Conservation (phyloP, 495 filamentous ascomycete genomes). For the Aspergillus panamensis region DNA sequence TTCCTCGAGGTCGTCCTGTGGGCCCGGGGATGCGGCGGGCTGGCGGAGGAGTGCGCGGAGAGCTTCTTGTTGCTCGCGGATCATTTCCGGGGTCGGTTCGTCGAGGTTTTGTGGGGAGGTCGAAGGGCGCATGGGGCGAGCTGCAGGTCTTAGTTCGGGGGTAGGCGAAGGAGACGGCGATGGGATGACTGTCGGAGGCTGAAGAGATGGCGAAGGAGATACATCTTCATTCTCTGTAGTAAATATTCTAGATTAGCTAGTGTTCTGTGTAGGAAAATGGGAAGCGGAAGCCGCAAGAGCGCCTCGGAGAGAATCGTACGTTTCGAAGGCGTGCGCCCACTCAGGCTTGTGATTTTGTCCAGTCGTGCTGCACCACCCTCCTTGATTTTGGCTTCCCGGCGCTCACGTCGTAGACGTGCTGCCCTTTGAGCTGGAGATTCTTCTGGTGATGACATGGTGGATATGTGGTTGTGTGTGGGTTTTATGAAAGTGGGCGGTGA, state of each 20-base stretch:
- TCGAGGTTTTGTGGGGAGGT: slow-evolving; percentile 5
- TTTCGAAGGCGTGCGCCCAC: slow-evolving; percentile 56
- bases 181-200: slow-evolving; percentile 13
- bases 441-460: slow-evolving; percentile 38
- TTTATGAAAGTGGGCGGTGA: neutral
- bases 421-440: slow-evolving; percentile 62
- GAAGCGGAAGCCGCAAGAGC: neutral
- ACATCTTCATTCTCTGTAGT: slow-evolving; percentile 30
- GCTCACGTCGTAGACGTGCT: slow-evolving; percentile 81
- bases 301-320: slow-evolving; percentile 25
- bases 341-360: slow-evolving; percentile 77
- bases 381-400: slow-evolving; percentile 84
- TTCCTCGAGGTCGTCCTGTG: slow-evolving; percentile 28
- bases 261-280: neutral
- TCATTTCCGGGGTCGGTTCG: slow-evolving; percentile 21
- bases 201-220: slow-evolving; percentile 35
- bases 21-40: slow-evolving; percentile 29
- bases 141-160: slow-evolving; percentile 11
- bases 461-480: slow-evolving; percentile 1
- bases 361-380: slow-evolving; percentile 75
- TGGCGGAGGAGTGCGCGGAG: slow-evolving; percentile 43
- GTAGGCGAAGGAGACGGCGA: slow-evolving; percentile 12
- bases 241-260: slow-evolving; percentile 14
- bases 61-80: slow-evolving; percentile 43
- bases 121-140: slow-evolving; percentile 5